Conservation (phyloP, 164 flowering plant genomes). For the Paratinospora sagittata region DNA sequence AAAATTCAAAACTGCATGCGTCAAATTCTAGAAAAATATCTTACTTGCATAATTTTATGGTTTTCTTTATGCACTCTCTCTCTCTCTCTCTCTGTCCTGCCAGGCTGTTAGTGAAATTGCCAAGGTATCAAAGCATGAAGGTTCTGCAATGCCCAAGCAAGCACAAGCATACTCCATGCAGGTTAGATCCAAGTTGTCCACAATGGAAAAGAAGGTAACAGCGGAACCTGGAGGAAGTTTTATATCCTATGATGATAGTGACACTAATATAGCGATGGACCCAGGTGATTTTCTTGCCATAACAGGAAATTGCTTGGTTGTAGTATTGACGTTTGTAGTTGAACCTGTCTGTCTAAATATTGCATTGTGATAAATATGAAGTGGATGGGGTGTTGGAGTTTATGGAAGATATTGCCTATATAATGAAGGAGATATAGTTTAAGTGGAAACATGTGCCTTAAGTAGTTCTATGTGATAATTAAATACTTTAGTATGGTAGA, state of each 20-base stretch:
- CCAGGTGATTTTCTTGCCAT: background rate
- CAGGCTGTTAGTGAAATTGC: conserved; percentile 85
- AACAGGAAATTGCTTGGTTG: background rate
- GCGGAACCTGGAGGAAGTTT: conserved; percentile 6
- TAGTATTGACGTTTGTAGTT: background rate
- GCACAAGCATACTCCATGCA: conserved; percentile 31
- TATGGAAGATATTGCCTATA: background rate
- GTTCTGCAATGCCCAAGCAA: conserved; percentile 39
- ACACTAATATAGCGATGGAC: conserved; percentile 2
- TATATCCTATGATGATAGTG: conserved; percentile 15
- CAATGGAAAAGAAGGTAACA: conserved; percentile 21
- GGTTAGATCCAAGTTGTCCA: conserved; percentile 35
- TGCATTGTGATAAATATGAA: background rate
- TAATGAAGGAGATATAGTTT: no score
- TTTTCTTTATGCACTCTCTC: background rate
- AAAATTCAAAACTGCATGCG: background rate
- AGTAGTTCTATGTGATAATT: no score
- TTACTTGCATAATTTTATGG: background rate
- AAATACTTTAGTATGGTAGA: no score
- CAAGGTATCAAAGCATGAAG: conserved; percentile 71
- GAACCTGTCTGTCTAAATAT: background rate
- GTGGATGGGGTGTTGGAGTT: background rate
- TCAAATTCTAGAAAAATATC: background rate
- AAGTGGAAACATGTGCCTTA: no score
- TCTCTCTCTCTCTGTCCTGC: conserved; percentile 1